Evolutionary conservation across 495 filamentous ascomycete genomes (phyloP), one percentile per base, ranked within the genome.

Genomic region (Aspergillus funiculosus): DNA sequence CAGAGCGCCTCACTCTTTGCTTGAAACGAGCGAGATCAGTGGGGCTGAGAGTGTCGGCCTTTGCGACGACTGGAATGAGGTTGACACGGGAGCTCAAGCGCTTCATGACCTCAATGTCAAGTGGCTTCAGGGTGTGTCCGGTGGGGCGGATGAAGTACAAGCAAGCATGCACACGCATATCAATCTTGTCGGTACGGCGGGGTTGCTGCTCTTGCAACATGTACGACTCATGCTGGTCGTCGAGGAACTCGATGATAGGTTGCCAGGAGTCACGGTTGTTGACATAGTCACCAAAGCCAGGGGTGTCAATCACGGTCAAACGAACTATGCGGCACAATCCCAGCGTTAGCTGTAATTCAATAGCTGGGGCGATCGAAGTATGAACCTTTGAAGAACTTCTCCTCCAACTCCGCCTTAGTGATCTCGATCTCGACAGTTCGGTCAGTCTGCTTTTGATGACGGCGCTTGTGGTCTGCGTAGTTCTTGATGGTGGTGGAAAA

Each of bases 401-500:
- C 92, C 74, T 98, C 92, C 48, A 98, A 72, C 75, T 98, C 92
- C 39, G 92, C 92, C 78, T 98, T 98, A 64, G 92, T 98, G 62
- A 98, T 98, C 67, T 97, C 92, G 60, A 98, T 98, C 75, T 98
- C 92, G 43, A 98, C 92, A 7, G 92, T 98, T 73, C 96, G 96
- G 76, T 98, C 92, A 43, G 95, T 77, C 73, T 98, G 92, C 80
- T 98, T 98, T 71, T 89, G 87, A 71, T 98, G 92, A 56, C 92
- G 86, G 67, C 87, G 85, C 75, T 92, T 89, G 78, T 98, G 92
- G 66, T 98, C 92, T 74, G 92, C 91, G 66, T 98, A 98, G 79
- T 97, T 98, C 78, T 98, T 98, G 78, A 98, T 98, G 57, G 92
- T 98, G 49, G 92, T 98, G 38, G 92, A 97, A 75, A 98, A 98